phyloP scores from a whole-genome alignment of 2,329 filamentous ascomycete species.

The Cucurbitaria berberidis region DNA sequence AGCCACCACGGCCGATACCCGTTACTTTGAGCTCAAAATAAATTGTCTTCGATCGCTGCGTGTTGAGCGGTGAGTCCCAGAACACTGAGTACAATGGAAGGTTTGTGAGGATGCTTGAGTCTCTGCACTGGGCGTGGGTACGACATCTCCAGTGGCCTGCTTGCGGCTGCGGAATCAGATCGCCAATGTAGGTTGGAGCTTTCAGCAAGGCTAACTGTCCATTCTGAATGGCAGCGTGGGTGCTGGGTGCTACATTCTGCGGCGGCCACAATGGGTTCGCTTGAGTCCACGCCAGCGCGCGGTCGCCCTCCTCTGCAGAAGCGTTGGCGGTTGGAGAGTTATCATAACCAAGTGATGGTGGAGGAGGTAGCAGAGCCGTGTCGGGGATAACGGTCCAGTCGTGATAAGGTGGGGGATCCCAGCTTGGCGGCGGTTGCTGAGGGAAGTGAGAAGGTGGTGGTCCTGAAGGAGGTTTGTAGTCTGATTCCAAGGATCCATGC shows the following conservation, averaged over 20 bases:
- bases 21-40: conserved; percentile 75
- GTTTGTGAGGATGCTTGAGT: conserved; percentile 70
- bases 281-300: conserved; percentile 70
- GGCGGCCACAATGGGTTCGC: conserved; percentile 65
- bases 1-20: conserved; percentile 46
- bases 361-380: conserved; percentile 73
- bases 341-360: conserved; percentile 71
- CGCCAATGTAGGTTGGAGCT: conserved; percentile 39
- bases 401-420: conserved; percentile 65
- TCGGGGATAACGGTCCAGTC: conserved; percentile 78
- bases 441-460: conserved; percentile 32
- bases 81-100: conserved; percentile 71
- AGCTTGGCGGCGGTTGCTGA: conserved; percentile 43
- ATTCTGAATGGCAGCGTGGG: conserved; percentile 56
- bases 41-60: conserved; percentile 60
- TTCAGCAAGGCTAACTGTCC: conserved; percentile 57
- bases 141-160: conserved; percentile 53
- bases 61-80: conserved; percentile 63
- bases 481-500: conserved; percentile 27
- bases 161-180: conserved; percentile 55
- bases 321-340: conserved; percentile 73
- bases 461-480: conserved; percentile 36
- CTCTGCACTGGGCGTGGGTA: conserved; percentile 54
- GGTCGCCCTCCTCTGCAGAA: conserved; percentile 65
- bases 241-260: conserved; percentile 56